Conservation (phyloP, 164 flowering plant genomes). For the Echeveria elegans region DNA sequence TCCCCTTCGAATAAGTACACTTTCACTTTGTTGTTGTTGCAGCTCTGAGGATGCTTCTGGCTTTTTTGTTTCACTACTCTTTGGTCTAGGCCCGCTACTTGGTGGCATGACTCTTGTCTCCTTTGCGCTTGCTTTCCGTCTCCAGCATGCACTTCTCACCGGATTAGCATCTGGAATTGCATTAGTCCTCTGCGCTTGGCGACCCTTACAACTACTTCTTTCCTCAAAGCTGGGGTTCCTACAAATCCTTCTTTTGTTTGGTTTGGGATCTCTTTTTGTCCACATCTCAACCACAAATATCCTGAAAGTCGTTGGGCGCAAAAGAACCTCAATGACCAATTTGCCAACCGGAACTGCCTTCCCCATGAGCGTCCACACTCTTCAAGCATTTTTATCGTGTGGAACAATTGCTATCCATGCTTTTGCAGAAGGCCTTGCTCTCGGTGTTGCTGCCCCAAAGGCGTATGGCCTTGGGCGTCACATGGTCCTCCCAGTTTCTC, state of each 20-base stretch:
- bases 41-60: constrained; percentile 84
- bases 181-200: constrained; percentile 78
- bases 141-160: constrained; percentile 79
- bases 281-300: constrained; percentile 40
- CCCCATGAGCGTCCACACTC: constrained; percentile 28
- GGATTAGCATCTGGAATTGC: constrained; percentile 89
- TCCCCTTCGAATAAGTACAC: neutral
- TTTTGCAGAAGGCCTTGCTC: constrained; percentile 7
- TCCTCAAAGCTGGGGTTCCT: constrained; percentile 64
- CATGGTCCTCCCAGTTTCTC: constrained; percentile 62
- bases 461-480: constrained; percentile 88
- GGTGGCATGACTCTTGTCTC: constrained; percentile 70
- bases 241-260: constrained; percentile 40
- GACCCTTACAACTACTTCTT: constrained; percentile 43
- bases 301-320: constrained; percentile 37
- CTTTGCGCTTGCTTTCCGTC: constrained; percentile 58
- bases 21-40: constrained; percentile 27
- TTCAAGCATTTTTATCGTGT: constrained; percentile 10
- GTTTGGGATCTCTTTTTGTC: constrained; percentile 33
- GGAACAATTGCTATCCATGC: constrained; percentile 17
- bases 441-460: constrained; percentile 95
- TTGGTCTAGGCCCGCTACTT: constrained; percentile 88
- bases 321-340: constrained; percentile 37
- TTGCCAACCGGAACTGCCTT: constrained; percentile 33
- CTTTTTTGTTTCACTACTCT: constrained; percentile 74